Base-by-base conservation (phyloP, 495 filamentous ascomycete genomes). In the Aspergillus ellipticus region DNA sequence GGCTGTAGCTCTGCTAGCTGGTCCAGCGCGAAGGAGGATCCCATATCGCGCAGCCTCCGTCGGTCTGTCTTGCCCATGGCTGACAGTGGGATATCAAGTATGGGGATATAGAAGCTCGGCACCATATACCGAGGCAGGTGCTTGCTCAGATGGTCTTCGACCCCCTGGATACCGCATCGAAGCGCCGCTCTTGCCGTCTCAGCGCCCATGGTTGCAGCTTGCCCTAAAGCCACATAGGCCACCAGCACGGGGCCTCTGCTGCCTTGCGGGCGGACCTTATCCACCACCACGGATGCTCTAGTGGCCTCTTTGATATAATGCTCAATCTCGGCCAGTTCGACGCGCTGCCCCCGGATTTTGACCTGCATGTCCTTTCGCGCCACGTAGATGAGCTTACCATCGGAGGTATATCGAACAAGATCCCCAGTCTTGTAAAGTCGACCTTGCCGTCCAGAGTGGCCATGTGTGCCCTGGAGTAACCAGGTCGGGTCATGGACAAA, bases 401-500 rank as follows among this genome's bases (percentile, higher is more conserved):
- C 74, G 0, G 51, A 37, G 46, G 73, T 70, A 43, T 76, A 74
- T 1, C 69, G 66, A 0, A 72, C 79, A 1, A 80, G 59, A 61
- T 82, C 79, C 4, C 79, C 78, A 0, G 78, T 82, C 16, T 63
- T 54, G 56, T 82, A 83, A 39, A 29, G 24, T 28, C 24, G 24
- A 28, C 24, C 24, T 28, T 3, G 45, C 19, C 33, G 45, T 24
- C 21, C 46, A 37, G 24, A 22, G 4, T 33, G 24, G 41, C 10
- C n/a, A 1, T 1, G 41, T 19, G 22, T 20, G 29, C 39, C 17
- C 45, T 54, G 16, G 43, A 51, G 29, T 42, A 59, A 21, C 52
- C 59, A 54, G 31, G 22, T 2, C 51, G 62, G 42, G 16, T 42
- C 19, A 73, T 63, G 39, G 75, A 79, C 0, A 65, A 63, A 16